Evolutionary conservation across 176 grass and related monocot genomes (phyloP).

Genomic region (Triticum turgidum): DNA sequence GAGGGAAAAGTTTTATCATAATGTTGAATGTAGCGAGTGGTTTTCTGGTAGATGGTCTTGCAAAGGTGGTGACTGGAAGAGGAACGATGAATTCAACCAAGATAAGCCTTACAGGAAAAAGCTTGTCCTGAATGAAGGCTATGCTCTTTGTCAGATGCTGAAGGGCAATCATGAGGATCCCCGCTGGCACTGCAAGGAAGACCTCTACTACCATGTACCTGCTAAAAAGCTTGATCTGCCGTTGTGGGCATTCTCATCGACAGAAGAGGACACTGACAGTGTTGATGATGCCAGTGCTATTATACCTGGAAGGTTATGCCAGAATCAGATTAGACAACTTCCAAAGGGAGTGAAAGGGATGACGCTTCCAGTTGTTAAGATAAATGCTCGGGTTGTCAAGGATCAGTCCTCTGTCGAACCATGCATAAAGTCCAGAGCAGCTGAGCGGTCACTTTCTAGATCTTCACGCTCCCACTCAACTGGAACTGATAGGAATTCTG

Average conservation of each 20-base stretch:
- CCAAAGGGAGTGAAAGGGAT: constrained; percentile 76
- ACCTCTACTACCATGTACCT: constrained; percentile 54
- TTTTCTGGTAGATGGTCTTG: constrained; percentile 83
- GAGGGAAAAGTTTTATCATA: constrained; percentile 28
- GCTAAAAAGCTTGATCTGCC: constrained; percentile 80
- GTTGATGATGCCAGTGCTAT: constrained; percentile 43
- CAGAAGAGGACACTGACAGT: constrained; percentile 69
- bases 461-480: constrained; percentile 73
- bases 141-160: constrained; percentile 78
- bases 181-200: constrained; percentile 62
- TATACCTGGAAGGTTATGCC: constrained; percentile 45
- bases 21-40: constrained; percentile 62
- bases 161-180: constrained; percentile 76
- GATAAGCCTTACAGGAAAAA: constrained; percentile 71
- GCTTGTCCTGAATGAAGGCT: constrained; percentile 88
- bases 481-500: constrained; percentile 61
- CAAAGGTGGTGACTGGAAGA: constrained; percentile 97
- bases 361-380: constrained; percentile 69
- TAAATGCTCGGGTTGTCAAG: constrained; percentile 88
- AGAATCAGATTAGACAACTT: constrained; percentile 42
- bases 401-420: constrained; percentile 61
- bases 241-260: constrained; percentile 73
- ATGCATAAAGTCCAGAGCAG: constrained; percentile 48
- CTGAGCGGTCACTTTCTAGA: constrained; percentile 59
- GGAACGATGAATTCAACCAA: constrained; percentile 76